Evolutionary conservation across 257 asterid species (phyloP), one percentile per base, ranked within the genome.

Genomic region (Petunia secreta): DNA sequence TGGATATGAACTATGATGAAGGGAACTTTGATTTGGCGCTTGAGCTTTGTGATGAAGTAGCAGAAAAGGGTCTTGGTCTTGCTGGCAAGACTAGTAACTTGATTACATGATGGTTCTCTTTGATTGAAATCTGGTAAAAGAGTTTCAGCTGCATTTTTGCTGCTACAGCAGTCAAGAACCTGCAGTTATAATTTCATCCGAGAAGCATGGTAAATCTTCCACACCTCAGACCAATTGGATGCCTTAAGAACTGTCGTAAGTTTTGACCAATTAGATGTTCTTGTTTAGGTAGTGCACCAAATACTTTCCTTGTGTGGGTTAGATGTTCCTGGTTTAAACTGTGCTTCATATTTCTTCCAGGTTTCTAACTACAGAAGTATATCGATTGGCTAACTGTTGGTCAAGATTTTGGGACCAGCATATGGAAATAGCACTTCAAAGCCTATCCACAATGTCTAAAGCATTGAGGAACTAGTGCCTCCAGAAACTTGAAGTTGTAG

Each of bases 21-120:
- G 98, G 98, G 68, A 87, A 93, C 68, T 80, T 92, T 62, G 98
- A 91, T 87, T 67, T 75, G 68, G 87, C 93, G 63, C 88, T 95
- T 88, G 90, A 85, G 89, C 97, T 95, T 85, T 92, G 97, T 85
- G 96, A 92, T 85, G 98, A 95, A 85, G 92, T 90, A 43, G 85
- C 92, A 55, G 99, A 95, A 77, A 90, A 83, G 76, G 87, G 89
- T 82, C 83, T 88, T 77, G 87, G 87, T 78, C 83, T 89, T 40
- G 44, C 80, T 79, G 77, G 80, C 58, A 75, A 79, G 67, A 73
- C 66, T 71, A 85, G 84, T 83, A 80, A 73, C 34, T 86, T 88
- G 80, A 82, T 75, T 75, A 80, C 79, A 46, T 86, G 79, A 88
- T 60, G 66, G 25, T 77, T 60, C 5, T 77, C 75, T 75, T 50